Percentiles rank a stretch among this genome's conserved stretches.
phyloP scores from a whole-genome alignment of 306 rosid species.

The Prunus mira region DNA sequence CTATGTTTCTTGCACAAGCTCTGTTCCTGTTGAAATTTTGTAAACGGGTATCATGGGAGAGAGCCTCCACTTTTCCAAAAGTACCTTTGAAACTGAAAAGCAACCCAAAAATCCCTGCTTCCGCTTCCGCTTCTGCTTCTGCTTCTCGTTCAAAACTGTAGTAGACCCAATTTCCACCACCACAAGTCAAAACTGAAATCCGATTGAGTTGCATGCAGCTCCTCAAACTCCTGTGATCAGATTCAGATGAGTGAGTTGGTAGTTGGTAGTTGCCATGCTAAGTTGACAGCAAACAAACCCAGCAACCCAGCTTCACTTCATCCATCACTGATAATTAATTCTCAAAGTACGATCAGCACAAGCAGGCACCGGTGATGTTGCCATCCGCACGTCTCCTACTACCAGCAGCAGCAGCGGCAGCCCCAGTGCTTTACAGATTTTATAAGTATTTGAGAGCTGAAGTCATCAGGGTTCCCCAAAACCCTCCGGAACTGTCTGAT shows the following conservation, averaged over 20 bases:
- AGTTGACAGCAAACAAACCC: not conserved
- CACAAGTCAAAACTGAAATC: too few species aligned
- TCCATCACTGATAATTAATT: too few species aligned
- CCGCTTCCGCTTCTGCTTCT: not conserved
- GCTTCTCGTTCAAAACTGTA: too few species aligned
- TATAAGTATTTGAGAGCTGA: conserved; percentile 52
- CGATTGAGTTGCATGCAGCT: too few species aligned
- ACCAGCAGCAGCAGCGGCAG: not conserved
- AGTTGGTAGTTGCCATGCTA: too few species aligned
- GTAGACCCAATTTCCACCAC: too few species aligned
- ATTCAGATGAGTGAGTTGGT: too few species aligned
- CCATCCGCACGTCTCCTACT: not conserved
- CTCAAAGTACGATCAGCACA: too few species aligned
- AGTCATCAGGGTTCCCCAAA: conserved; percentile 25
- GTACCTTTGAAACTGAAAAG: not conserved
- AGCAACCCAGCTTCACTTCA: not conserved
- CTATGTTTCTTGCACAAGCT: too few species aligned
- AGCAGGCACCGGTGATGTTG: not conserved
- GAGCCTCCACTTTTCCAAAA: not conserved
- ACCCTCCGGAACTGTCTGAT: conserved; percentile 27
- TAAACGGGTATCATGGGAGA: too few species aligned
- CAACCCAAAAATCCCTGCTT: not conserved
- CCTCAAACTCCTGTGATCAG: too few species aligned
- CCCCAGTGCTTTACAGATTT: not conserved
- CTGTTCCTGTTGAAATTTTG: too few species aligned